Evolutionary conservation across 305 asterid species (phyloP).

Genomic region (Fraxinus angustifolia): DNA sequence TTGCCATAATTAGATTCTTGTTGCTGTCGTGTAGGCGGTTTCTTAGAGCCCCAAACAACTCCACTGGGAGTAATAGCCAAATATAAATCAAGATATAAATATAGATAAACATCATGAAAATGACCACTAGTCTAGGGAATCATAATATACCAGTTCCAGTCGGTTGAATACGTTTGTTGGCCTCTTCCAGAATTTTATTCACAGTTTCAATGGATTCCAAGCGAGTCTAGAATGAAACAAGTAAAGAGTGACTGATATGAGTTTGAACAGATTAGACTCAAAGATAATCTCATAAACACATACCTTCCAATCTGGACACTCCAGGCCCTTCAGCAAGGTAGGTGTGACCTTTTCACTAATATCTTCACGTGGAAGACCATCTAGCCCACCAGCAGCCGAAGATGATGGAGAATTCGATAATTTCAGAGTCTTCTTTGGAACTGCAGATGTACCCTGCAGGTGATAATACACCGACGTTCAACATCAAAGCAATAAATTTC

Average conservation of each 20-base stretch:
- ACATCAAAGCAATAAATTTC: conserved; percentile 9
- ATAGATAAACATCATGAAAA: not conserved
- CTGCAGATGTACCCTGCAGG: conserved; percentile 72
- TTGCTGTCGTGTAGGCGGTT: conserved; percentile 84
- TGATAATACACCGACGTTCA: conserved; percentile 17
- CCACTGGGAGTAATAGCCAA: conserved; percentile 48
- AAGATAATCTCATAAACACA: conserved; percentile 8
- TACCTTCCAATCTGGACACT: conserved; percentile 99
- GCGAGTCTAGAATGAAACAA: conserved; percentile 50
- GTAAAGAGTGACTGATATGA: conserved; percentile 10
- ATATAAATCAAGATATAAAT: not conserved
- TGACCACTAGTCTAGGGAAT: not conserved
- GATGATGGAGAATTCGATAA: conserved; percentile 55
- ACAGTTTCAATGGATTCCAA: conserved; percentile 92
- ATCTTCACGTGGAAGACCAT: conserved; percentile 97
- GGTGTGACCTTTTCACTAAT: conserved; percentile 88
- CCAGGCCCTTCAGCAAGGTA: conserved; percentile 79
- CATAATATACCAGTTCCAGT: conserved; percentile 74
- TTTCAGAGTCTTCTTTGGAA: conserved; percentile 76
- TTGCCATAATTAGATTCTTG: conserved; percentile 82
- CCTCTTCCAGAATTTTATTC: conserved; percentile 86
- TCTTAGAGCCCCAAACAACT: conserved; percentile 81
- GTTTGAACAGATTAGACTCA: conserved; percentile 13
- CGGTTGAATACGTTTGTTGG: conserved; percentile 89
- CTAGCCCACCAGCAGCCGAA: conserved; percentile 61